These are phyloP conservation scores for Geranomyces variabilis DNA, from an alignment of 192 early-diverging fungal species.

Conservation along the genomic window DNA sequence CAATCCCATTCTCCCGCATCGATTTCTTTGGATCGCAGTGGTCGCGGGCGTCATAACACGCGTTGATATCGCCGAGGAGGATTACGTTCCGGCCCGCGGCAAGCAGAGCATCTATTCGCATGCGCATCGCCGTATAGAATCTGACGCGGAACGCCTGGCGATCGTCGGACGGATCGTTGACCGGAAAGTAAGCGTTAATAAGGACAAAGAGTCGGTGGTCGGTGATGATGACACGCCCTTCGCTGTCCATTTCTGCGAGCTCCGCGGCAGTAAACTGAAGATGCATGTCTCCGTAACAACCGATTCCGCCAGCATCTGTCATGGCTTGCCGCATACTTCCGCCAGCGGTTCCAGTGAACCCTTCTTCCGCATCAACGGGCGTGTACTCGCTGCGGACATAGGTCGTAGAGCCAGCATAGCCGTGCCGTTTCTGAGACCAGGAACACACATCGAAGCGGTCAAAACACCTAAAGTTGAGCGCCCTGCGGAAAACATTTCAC, in stretches of 20 bases:
- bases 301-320: constrained; percentile 4
- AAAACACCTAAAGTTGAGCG: neutral
- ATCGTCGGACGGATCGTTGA: constrained; percentile 50
- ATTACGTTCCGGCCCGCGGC: constrained; percentile 60
- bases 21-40: constrained; percentile 71
- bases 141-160: constrained; percentile 54
- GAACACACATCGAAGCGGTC: neutral
- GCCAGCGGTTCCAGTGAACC: constrained; percentile 57
- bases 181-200: constrained; percentile 73
- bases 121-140: constrained; percentile 41
- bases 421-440: constrained; percentile 34
- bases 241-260: constrained; percentile 60
- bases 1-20: constrained; percentile 56
- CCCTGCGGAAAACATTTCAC: neutral
- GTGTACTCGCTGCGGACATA: constrained; percentile 56
- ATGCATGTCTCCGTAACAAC: constrained; percentile 34
- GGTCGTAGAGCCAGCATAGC: constrained; percentile 74
- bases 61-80: constrained; percentile 69
- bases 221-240: constrained; percentile 72
- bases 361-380: constrained; percentile 68
- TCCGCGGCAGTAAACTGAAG: constrained; percentile 39
- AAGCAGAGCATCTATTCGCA: constrained; percentile 53
- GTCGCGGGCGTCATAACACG: constrained; percentile 65
- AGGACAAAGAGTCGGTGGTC: constrained; percentile 78
- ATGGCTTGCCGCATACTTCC: neutral